Evolutionary conservation across 2,329 filamentous ascomycete species (phyloP), one percentile per base, ranked within the genome.

Genomic region (Aspergillus pseudonomiae): DNA sequence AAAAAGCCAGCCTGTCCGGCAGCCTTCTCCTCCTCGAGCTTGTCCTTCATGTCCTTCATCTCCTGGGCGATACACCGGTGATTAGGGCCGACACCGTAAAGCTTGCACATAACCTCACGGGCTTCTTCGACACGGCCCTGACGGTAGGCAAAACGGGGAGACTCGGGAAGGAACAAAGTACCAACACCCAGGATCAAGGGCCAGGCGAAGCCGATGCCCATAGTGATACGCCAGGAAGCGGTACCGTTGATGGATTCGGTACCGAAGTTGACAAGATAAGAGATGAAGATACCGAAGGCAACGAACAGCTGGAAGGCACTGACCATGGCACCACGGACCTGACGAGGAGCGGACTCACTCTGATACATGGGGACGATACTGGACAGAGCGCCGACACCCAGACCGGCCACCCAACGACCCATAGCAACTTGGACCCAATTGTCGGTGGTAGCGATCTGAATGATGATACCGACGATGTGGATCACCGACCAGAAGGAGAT

Each of bases 171-270:
- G 73, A 86, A 84, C 28, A 84, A 71, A 57, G 87, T 86, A 26
- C 85, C 85, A 41, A 82, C 62, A 55, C 81, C 81, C 72, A 88
- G 84, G 59, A 87, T 81, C 30, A 81, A 73, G 5, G 85, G 81
- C 81, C 84, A 87, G 68, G 86, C 80, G 68, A 86, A 87, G 24
- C 84, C 85, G 55, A 88, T 79, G 7, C 85, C 86, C 80, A 87
- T 86, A 45, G 80, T 78, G 62, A 83, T 81, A 28, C 81, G 75
- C 81, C 81, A 83, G 1, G 79, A 79, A 34, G 74, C 76, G 80
- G 74, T 88, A 50, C 73, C 76, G 9, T 75, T 26, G 56, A 78
- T 75, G 28, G 63, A 67, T 60, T 80, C 75, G 3, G 81, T 83
- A 32, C 81, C 81, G 62, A 74, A 83, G 74, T 83, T 83, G 75